Base-by-base conservation (phyloP, 345 rosid species). In the Murraya paniculata region DNA sequence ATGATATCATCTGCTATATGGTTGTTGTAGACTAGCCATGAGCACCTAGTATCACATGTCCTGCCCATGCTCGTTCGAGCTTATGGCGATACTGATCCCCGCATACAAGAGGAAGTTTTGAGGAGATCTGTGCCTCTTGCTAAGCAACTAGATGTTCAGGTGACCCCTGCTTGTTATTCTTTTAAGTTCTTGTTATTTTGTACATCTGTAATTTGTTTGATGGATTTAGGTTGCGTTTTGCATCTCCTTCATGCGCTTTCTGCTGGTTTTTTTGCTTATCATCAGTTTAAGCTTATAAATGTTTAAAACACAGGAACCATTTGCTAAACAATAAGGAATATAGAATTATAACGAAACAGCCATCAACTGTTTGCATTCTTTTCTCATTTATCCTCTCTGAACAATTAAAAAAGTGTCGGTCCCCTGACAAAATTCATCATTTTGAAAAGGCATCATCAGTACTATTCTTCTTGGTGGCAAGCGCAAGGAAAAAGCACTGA, bases 61-160 rank as follows among this genome's bases (percentile, higher is more conserved):
- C 86, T 96, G 78, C 99, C 98, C 35, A 84, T 94, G 85, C 85
- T 96, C 81, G 91, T 94, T 82, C 97, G 97, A 80, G 95, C 98
- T 76, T 96, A 91, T 87, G 98, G 91, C 75, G 99, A 96, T 74
- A 91, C 84, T 60, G 99, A 96, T 89, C 93, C 94, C 83, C 98
- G 97, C 72, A 89, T 91, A 72, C 99, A 94, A 87, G 99, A 94
- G 88, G 98, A 90, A 84, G 95, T 89, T 82, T 80, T 96, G 84
- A 94, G 85, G 84, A 94, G 86, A 85, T 88, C 99, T 21, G 81
- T 83, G 39, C 70, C 85, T 68, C 86, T 96, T 80, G 91, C 93
- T 64, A 92, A 85, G 87, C 97, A 96, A 74, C 92, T 96, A 57
- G 99, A 96, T 86, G 76, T 78, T 62, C 96, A 88, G 98, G 99